Conservation (phyloP, 2,329 filamentous ascomycete species). For the Stemphylium vesicarium region DNA sequence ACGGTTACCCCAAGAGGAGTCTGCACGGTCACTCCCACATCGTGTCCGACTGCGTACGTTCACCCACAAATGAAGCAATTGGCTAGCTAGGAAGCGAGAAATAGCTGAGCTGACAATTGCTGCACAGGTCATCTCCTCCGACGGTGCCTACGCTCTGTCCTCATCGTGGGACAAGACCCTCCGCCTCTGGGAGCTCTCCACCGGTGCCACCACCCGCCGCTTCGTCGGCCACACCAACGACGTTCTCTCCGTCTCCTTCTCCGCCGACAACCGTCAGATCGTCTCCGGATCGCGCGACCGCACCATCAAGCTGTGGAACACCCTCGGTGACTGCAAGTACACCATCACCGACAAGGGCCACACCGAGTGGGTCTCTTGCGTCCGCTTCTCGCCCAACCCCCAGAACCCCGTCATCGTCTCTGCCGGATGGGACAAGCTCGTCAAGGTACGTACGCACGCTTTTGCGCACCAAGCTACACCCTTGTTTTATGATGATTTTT, state of each 20-base stretch:
- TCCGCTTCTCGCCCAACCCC: slow-evolving; percentile 99
- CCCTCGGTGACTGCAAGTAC: slow-evolving; percentile 99
- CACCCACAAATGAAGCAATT: slow-evolving; percentile 32
- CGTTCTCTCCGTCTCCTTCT: slow-evolving; percentile 99
- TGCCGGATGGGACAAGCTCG: slow-evolving; percentile 98
- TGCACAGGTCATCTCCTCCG: slow-evolving; percentile 92
- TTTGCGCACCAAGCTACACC: not conserved
- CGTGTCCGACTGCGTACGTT: slow-evolving; percentile 98
- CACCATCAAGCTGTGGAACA: slow-evolving; percentile 99
- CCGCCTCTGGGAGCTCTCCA: slow-evolving; percentile 98
- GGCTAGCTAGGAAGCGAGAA: slow-evolving; percentile 29
- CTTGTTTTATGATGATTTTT: slow-evolving; percentile 83
- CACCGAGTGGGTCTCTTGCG: slow-evolving; percentile 99
- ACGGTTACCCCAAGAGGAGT: slow-evolving; percentile 99
- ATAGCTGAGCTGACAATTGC: slow-evolving; percentile 42
- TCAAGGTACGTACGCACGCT: slow-evolving; percentile 80
- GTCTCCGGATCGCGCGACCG: slow-evolving; percentile 98
- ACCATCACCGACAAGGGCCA: slow-evolving; percentile 99
- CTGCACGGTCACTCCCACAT: slow-evolving; percentile 99
- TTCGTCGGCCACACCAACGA: slow-evolving; percentile 99
- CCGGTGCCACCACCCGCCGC: slow-evolving; percentile 94
- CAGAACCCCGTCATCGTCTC: slow-evolving; percentile 99
- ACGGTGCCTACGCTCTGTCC: slow-evolving; percentile 98
- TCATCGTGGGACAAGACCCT: slow-evolving; percentile 99
- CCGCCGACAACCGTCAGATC: slow-evolving; percentile 99